Base-by-base conservation (phyloP, 768 basidiomycete genomes). In the Austroboletus festivus region DNA sequence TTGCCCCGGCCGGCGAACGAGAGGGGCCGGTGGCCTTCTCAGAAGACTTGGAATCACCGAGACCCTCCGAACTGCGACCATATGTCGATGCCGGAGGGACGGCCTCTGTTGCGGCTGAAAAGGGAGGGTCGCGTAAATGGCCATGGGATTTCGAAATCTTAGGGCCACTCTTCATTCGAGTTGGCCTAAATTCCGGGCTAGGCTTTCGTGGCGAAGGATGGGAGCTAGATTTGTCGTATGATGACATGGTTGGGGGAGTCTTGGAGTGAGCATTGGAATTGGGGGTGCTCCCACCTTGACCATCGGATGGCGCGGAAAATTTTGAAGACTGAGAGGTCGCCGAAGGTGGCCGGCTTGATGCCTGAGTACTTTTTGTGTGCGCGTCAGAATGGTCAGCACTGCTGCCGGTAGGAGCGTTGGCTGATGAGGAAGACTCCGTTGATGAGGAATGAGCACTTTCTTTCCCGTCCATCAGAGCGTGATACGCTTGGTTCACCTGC, bases 401-500 rank as follows among this genome's bases (percentile, higher is more conserved):
- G 40, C 53, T 48, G 22, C 53, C 38, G 51, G 57, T 30, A 42
- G 59, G 52, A 38, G 45, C 30, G 47, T 43, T 57, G 42, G 61
- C 53, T 48, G 62, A 46, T 22, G 64, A 58, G 12, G 64, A 56
- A 28, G 61, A 50, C 41, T 68, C 65, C 43, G 57, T 38, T 35
- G 66, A 59, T 39, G 57, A 54, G 20, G 63, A 59, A 53, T 58
- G 61, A 20, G 57, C 51, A 33, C 62, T 68, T 47, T 69, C 66
- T 57, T 58, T 65, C 46, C 75, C 73, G 51, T 74, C 73, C 58
- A 76, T 73, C 42, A 83, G 62, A 23, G 72, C 66, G 46, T 75
- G 75, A 70, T 85, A 84, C 28, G 82, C 82, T 37, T 73, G 58
- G 58, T 77, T 79, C 48, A 78, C 74, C 81, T 83, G 30, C 41